phyloP scores from a whole-genome alignment of 2,329 filamentous ascomycete genomes.

The Colletotrichum brevisporum region DNA sequence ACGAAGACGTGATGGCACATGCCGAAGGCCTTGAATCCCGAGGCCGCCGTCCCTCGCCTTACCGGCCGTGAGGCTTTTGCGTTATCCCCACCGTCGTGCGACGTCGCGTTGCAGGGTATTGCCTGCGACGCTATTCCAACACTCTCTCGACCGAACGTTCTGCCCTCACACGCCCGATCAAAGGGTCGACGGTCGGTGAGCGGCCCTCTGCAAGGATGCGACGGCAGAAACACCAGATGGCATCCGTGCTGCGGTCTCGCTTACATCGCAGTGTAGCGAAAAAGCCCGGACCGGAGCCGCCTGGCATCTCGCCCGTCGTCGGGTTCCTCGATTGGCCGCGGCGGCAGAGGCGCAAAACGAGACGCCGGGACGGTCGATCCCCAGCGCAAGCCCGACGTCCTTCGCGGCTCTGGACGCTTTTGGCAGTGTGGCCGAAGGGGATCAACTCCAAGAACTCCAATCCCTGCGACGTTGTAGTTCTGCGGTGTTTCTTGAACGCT shows the following conservation, averaged over 20 bases:
- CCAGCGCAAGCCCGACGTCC: neutral
- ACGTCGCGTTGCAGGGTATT: conserved; percentile 20
- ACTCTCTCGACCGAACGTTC: no score
- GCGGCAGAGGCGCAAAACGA: neutral
- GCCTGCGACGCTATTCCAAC: conserved; percentile 9
- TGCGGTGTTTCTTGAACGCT: neutral
- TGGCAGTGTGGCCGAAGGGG: conserved; percentile 28
- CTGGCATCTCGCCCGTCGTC: neutral
- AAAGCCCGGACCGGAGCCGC: conserved; percentile 3
- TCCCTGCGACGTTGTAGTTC: neutral
- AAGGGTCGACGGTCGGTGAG: neutral
- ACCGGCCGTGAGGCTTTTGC: neutral
- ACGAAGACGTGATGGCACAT: neutral
- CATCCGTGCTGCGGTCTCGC: conserved; percentile 23
- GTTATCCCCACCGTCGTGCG: conserved; percentile 30
- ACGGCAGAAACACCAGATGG: conserved; percentile 18
- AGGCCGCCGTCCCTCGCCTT: neutral
- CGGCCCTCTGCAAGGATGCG: neutral
- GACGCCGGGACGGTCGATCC: conserved; percentile 7
- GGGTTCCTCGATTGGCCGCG: neutral
- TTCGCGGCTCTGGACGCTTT: conserved; percentile 23
- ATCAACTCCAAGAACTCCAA: neutral
- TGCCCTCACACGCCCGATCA: no score
- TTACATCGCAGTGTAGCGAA: no score
- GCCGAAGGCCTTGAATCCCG: conserved; percentile 2